These are phyloP conservation scores for Gloeopeniophorella convolvens DNA, from an alignment of 768 basidiomycete species.

Conservation along the genomic window DNA sequence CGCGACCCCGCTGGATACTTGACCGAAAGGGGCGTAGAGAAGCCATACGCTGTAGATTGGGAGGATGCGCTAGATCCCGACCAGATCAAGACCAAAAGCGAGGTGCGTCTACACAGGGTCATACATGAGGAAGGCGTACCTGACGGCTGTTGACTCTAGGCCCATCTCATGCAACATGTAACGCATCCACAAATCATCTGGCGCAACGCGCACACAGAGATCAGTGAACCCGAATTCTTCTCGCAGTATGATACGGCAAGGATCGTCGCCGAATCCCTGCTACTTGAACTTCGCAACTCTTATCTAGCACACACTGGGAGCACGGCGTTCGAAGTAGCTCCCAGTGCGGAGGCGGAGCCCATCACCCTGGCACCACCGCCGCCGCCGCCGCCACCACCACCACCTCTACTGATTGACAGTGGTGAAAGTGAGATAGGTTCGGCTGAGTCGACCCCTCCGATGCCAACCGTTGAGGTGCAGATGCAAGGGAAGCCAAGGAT, in stretches of 20 bases:
- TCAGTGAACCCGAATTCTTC: conserved; percentile 13
- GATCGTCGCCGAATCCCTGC: conserved; percentile 16
- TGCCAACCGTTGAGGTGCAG: conserved; percentile 10
- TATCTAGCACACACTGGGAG: neutral
- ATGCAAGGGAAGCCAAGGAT: conserved; percentile 27
- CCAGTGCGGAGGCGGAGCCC: neutral
- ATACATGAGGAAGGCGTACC: neutral
- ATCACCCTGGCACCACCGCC: neutral
- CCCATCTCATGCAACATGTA: conserved; percentile 18
- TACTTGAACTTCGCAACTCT: conserved; percentile 18
- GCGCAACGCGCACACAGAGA: conserved; percentile 13
- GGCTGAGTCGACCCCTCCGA: conserved; percentile 10
- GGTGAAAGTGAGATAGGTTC: neutral
- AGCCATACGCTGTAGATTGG: conserved; percentile 70
- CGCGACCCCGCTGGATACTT: conserved; percentile 64
- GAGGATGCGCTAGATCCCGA: conserved; percentile 58
- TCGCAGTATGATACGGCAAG: conserved; percentile 11
- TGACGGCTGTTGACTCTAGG: conserved; percentile 2
- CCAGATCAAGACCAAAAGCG: conserved; percentile 63
- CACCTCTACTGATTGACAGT: conserved; percentile 4
- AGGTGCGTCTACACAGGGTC: conserved; percentile 39
- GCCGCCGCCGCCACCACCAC: neutral
- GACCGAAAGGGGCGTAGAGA: conserved; percentile 38
- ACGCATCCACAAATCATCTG: conserved; percentile 19
- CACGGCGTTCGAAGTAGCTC: neutral